phyloP scores from a whole-genome alignment of 768 basidiomycete species.

The Trametes villosa region DNA sequence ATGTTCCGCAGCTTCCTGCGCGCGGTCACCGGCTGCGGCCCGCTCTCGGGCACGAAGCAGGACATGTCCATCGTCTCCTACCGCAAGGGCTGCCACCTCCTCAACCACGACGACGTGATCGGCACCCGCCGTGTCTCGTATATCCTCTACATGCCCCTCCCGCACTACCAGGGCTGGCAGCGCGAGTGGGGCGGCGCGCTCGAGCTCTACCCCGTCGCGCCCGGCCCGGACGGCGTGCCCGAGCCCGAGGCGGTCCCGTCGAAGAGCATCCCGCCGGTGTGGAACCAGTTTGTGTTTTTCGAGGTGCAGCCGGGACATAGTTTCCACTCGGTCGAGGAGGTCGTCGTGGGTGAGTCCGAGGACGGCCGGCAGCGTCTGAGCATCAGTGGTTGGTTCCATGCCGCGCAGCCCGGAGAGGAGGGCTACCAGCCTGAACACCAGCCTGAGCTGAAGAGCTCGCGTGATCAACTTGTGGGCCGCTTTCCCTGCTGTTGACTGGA shows the following conservation, averaged over 20 bases:
- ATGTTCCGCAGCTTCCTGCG: conserved; percentile 84
- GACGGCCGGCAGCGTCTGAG: conserved; percentile 79
- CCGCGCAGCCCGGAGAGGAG: conserved; percentile 88
- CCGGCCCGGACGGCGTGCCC: conserved; percentile 60
- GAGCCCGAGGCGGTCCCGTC: conserved; percentile 71
- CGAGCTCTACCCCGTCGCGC: conserved; percentile 82
- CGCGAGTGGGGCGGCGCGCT: conserved; percentile 92
- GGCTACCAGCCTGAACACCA: conserved; percentile 66
- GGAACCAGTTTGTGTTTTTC: conserved; percentile 90
- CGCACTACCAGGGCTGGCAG: conserved; percentile 76
- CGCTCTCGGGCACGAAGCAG: conserved; percentile 88
- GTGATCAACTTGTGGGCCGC: conserved; percentile 87
- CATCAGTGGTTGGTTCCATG: conserved; percentile 98
- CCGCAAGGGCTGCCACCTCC: conserved; percentile 87
- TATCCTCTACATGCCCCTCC: conserved; percentile 94
- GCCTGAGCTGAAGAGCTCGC: conserved; percentile 70
- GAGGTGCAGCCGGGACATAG: conserved; percentile 94
- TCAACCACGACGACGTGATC: conserved; percentile 99
- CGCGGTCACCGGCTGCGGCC: conserved; percentile 88
- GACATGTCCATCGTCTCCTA: conserved; percentile 97
- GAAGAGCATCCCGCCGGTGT: conserved; percentile 75
- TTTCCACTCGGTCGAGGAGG: conserved; percentile 97
- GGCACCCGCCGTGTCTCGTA: conserved; percentile 92
- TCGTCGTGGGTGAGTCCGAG: conserved; percentile 77
- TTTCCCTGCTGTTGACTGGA: not conserved